These are phyloP conservation scores for Acanthamoeba divionensis DNA, from an alignment of 208 protist species.

Conservation along the genomic window DNA sequence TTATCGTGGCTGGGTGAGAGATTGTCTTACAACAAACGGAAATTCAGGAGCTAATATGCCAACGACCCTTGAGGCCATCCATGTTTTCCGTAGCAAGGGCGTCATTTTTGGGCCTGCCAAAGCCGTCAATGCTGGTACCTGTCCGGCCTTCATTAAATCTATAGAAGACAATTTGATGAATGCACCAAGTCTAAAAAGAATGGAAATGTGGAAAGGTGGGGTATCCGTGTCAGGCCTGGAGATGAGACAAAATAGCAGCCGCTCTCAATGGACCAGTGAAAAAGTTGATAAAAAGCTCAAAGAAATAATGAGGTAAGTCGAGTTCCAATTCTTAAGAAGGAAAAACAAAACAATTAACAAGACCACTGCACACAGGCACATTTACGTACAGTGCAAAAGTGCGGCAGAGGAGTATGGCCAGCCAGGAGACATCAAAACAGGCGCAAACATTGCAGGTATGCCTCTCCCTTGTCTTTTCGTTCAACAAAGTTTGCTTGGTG, in stretches of 20 bases:
- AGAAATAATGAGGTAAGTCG: constrained; percentile 91
- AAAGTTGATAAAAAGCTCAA: constrained; percentile 87
- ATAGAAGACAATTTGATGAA: no score
- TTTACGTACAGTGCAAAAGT: constrained; percentile 81
- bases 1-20: no score
- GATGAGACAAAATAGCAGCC: constrained; percentile 90
- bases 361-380: no score
- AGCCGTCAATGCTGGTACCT: constrained; percentile 91
- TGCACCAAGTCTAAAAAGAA: no score
- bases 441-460: constrained; percentile 91
- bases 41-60: constrained; percentile 94
- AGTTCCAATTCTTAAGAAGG: no score
- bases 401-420: constrained; percentile 75
- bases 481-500: no score
- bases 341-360: no score
- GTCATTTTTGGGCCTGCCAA: constrained; percentile 89
- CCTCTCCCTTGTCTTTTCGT: no score
- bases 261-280: constrained; percentile 84
- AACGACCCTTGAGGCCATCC: constrained; percentile 84
- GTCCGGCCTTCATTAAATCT: no score
- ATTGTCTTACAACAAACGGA: no score
- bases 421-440: constrained; percentile 80
- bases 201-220: no score
- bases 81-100: constrained; percentile 71
- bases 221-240: constrained; percentile 91